Evolutionary conservation across 2,329 filamentous ascomycete species (phyloP).

Genomic region (Pseudopyricularia javanii): DNA sequence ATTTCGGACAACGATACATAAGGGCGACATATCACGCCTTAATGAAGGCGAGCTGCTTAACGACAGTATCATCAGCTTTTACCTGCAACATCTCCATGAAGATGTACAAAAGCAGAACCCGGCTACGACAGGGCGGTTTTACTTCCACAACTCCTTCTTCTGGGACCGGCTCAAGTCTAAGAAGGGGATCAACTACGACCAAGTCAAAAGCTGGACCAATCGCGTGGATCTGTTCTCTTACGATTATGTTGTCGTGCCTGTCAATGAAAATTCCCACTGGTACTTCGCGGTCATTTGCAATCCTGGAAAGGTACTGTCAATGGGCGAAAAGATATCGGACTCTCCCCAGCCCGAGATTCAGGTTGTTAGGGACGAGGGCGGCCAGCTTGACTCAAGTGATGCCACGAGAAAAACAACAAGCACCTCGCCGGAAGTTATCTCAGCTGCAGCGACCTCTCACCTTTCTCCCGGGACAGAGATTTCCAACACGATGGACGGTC

Average conservation of each 20-base stretch:
- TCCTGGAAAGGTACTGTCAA: slow-evolving; percentile 46
- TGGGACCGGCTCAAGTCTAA: slow-evolving; percentile 58
- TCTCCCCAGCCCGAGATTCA: neutral
- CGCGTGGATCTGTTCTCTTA: slow-evolving; percentile 74
- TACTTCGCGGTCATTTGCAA: slow-evolving; percentile 95
- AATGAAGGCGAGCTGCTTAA: slow-evolving; percentile 83
- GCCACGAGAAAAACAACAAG: neutral
- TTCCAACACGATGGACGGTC: neutral
- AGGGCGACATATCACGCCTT: slow-evolving; percentile 61
- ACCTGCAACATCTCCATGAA: slow-evolving; percentile 61
- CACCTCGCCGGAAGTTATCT: neutral
- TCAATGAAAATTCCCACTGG: slow-evolving; percentile 84
- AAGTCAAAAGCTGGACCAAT: slow-evolving; percentile 78
- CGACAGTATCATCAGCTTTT: slow-evolving; percentile 85
- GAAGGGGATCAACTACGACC: slow-evolving; percentile 64
- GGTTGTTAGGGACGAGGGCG: neutral
- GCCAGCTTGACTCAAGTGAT: neutral
- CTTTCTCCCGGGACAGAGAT: neutral
- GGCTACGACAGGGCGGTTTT: slow-evolving; percentile 51
- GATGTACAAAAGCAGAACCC: slow-evolving; percentile 41
- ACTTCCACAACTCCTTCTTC: slow-evolving; percentile 91
- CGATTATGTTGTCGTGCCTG: slow-evolving; percentile 83
- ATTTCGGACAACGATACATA: slow-evolving; percentile 54
- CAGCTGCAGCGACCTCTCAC: neutral
- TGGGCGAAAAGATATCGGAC: neutral